Evolutionary conservation across 192 early-diverging fungal species (phyloP), one percentile per base, ranked within the genome.

Genomic region (Thamnidium elegans): DNA sequence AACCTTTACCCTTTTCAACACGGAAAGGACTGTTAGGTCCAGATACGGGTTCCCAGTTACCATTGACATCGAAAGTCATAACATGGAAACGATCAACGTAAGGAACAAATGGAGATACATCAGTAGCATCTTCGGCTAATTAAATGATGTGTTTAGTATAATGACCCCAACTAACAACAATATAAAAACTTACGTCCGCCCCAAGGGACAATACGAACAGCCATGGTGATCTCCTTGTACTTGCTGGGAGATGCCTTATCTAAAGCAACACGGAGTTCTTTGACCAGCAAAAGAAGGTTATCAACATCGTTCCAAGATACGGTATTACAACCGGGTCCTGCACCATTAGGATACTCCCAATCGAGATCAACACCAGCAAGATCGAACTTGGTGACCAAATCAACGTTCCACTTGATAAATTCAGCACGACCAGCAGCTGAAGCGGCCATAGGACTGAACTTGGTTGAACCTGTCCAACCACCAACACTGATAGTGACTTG

Each of bases 351-450:
- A 53, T 87, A 90, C 67, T 91, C 90, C 75, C 79, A 74, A 58
- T 51, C 90, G 63, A 92, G 69, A 69, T 92, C 90, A 65, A 88
- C 79, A 55, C 90, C 90, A 77, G 89, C 87, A 9, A 89, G 67
- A 19, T 73, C 60, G 58, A 77, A 84, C 0, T 79, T 74, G 5
- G 69, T 71, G 50, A 85, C 69, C 60, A 82, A 77, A 3, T 67
- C 31, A 17, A 82, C 55, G 47, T 83, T 84, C 23, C 84, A 75
- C 20, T 71, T 58, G n/a, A 86, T 78, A 67, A 87, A 76, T 0
- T 50, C 63, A 30, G 66, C 56, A 34, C 87, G 80, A 23, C 31
- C 17, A 7, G 31, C 17, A 52, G 21, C 30, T 19, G 10, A 64
- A 69, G 14, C 80, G 81, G 82, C 70, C 15, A 86, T 69, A 3